These are phyloP conservation scores for Coffea canephora DNA, from an alignment of 257 asterid genomes.

Conservation along the genomic window DNA sequence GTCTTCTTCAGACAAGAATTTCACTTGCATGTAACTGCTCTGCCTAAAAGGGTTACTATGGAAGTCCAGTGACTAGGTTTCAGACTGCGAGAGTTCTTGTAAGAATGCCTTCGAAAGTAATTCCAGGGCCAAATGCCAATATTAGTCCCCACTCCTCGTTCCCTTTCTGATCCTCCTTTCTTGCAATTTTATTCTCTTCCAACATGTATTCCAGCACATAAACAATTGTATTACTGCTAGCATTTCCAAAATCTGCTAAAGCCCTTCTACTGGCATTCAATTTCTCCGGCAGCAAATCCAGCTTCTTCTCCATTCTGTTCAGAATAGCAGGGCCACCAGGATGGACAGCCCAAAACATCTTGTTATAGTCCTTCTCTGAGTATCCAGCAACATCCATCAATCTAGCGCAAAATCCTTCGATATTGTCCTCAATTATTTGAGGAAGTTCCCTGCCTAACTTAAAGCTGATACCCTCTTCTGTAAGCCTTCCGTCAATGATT, in stretches of 20 bases:
- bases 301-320: slow-evolving; percentile 68
- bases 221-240: slow-evolving; percentile 86
- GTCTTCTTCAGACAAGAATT: background rate
- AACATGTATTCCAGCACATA: slow-evolving; percentile 86
- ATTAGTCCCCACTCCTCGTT: slow-evolving; percentile 69
- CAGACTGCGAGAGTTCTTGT: slow-evolving; percentile 55
- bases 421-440: slow-evolving; percentile 71
- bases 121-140: slow-evolving; percentile 94
- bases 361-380: slow-evolving; percentile 44
- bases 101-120: slow-evolving; percentile 92
- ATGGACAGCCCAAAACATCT: slow-evolving; percentile 94
- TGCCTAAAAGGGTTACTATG: background rate
- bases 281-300: slow-evolving; percentile 65
- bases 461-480: slow-evolving; percentile 94
- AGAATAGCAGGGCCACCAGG: slow-evolving; percentile 97
- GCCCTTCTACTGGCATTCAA: slow-evolving; percentile 77
- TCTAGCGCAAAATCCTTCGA: slow-evolving; percentile 58
- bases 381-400: slow-evolving; percentile 45
- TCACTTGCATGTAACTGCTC: background rate
- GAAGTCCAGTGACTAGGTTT: background rate
- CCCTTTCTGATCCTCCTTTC: slow-evolving; percentile 9
- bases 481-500: slow-evolving; percentile 77
- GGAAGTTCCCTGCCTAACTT: slow-evolving; percentile 75
- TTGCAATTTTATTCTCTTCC: slow-evolving; percentile 39
- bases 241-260: slow-evolving; percentile 85